These are phyloP conservation scores for Lentinula boryana DNA, from an alignment of 768 basidiomycete genomes.

Conservation along the genomic window DNA sequence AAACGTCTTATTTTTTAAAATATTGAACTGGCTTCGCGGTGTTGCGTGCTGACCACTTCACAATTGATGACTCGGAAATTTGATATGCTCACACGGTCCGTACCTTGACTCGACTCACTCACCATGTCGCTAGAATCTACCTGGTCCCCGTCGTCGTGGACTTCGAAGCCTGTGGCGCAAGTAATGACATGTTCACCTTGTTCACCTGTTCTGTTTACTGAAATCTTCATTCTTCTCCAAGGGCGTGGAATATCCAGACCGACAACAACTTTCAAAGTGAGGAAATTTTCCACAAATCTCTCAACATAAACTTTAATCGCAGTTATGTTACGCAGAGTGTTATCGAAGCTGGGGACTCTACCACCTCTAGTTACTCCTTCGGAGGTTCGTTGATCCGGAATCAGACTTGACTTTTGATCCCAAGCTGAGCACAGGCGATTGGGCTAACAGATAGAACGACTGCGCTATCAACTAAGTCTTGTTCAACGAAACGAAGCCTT, in stretches of 20 bases:
- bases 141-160: conserved; percentile 84
- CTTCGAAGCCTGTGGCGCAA: conserved; percentile 69
- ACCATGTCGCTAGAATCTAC: neutral
- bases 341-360: conserved; percentile 68
- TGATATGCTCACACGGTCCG: neutral
- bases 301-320: conserved; percentile 7
- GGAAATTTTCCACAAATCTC: conserved; percentile 12
- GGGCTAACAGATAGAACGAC: conserved; percentile 61
- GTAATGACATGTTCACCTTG: conserved; percentile 23
- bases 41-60: too few species aligned
- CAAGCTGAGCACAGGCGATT: neutral
- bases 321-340: conserved; percentile 41
- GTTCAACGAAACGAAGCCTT: conserved; percentile 89
- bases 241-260: conserved; percentile 71
- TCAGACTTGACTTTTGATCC: conserved; percentile 1
- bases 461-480: conserved; percentile 71
- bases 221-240: conserved; percentile 17
- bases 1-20: too few species aligned
- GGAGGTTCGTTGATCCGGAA: conserved; percentile 52
- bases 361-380: conserved; percentile 91
- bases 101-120: neutral
- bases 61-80: too few species aligned
- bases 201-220: neutral
- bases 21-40: too few species aligned
- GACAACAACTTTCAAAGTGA: conserved; percentile 51